Conservation (phyloP, 2,329 filamentous ascomycete species). For the Ramularia endophylla region DNA sequence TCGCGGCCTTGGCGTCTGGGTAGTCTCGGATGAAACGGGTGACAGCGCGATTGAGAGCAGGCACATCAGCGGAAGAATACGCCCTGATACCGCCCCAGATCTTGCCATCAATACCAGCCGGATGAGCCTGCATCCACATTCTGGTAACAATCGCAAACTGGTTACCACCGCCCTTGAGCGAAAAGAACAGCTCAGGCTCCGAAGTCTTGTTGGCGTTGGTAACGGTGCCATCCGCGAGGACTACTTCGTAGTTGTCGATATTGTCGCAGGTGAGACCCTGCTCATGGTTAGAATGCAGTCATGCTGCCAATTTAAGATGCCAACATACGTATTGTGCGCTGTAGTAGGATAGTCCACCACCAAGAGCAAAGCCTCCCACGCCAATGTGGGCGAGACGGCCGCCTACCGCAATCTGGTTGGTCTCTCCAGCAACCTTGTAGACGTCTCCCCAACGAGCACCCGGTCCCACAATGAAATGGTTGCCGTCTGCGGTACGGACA, state of each 20-base stretch:
- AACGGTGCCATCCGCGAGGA: conserved; percentile 47
- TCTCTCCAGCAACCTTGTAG: conserved; percentile 14
- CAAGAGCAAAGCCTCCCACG: conserved; percentile 13
- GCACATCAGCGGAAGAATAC: conserved; percentile 12
- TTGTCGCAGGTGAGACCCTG: conserved; percentile 15
- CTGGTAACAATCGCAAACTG: conserved; percentile 33
- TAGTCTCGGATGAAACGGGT: conserved; percentile 13
- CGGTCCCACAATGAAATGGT: conserved; percentile 14
- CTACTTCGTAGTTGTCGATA: conserved; percentile 36
- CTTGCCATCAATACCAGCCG: conserved; percentile 15
- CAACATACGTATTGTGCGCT: conserved; percentile 14
- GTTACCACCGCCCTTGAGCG: conserved; percentile 48
- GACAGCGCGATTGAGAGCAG: conserved; percentile 13
- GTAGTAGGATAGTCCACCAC: conserved; percentile 17
- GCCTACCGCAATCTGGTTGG: conserved; percentile 16
- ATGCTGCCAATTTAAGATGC: too few species aligned
- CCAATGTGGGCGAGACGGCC: conserved; percentile 14
- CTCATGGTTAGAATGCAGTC: not conserved
- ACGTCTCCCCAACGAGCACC: conserved; percentile 19
- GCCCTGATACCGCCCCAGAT: conserved; percentile 18
- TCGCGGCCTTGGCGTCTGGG: conserved; percentile 14
- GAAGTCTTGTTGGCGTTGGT: conserved; percentile 39
- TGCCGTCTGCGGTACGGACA: conserved; percentile 26
- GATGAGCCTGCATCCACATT: conserved; percentile 18
- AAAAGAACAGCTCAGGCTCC: conserved; percentile 47